A percentile compares a stretch with the other conserved stretches of the same genome.
These are phyloP conservation scores for Salix suchowensis DNA, from an alignment of 345 rosid species.

Conservation along the genomic window DNA sequence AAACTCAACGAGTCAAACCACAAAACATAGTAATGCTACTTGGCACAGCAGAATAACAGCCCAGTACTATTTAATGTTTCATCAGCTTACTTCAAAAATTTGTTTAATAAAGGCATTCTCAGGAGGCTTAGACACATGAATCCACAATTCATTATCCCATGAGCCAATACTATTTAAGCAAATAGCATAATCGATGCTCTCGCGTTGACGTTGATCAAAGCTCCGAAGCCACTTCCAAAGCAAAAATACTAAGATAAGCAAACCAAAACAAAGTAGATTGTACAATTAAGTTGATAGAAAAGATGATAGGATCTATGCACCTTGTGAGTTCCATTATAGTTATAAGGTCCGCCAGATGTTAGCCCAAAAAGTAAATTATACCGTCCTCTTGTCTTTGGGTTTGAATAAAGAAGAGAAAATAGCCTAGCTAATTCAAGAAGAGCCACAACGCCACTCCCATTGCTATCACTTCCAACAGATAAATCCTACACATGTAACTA, in stretches of 20 bases:
- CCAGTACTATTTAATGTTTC: not conserved
- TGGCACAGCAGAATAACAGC: conserved; percentile 5
- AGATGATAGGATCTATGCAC: conserved; percentile 31
- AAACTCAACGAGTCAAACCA: conserved; percentile 15
- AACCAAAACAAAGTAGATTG: not conserved
- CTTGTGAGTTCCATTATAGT: conserved; percentile 95
- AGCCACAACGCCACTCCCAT: conserved; percentile 91
- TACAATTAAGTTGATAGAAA: conserved; percentile 6
- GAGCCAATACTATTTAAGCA: conserved; percentile 95
- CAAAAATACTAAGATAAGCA: conserved; percentile 13
- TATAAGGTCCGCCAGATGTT: conserved; percentile 96
- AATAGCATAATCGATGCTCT: conserved; percentile 93
- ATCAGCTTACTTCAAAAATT: conserved; percentile 69
- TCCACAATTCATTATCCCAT: conserved; percentile 61
- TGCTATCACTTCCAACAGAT: conserved; percentile 94
- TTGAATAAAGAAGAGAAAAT: conserved; percentile 83
- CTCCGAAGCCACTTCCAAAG: conserved; percentile 87
- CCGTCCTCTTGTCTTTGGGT: conserved; percentile 92
- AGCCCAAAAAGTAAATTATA: conserved; percentile 91
- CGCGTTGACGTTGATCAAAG: conserved; percentile 94
- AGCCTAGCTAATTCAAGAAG: conserved; percentile 95
- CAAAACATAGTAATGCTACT: conserved; percentile 16
- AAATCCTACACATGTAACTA: conserved; percentile 59
- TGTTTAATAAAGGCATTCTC: conserved; percentile 86
- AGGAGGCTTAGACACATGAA: conserved; percentile 95